These are phyloP conservation scores for Hanseniaspora vineae DNA, from an alignment of 805 yeast genomes.

Conservation along the genomic window DNA sequence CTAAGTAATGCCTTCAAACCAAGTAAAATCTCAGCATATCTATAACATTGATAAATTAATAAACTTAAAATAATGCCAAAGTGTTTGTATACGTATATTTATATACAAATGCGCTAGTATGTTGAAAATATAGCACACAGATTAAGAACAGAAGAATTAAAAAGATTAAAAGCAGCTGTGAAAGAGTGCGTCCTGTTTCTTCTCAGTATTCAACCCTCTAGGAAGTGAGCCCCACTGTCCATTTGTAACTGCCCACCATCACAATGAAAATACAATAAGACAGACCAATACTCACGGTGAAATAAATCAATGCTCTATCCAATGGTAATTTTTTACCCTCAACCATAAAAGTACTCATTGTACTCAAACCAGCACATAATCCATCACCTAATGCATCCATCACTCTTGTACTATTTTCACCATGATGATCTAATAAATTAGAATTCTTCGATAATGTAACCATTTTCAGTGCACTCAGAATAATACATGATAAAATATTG, in stretches of 20 bases:
- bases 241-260: conserved; percentile 58
- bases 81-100: no score
- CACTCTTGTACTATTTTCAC: background rate
- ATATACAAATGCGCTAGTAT: no score
- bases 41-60: no score
- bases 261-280: conserved; percentile 41
- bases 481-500: conserved; percentile 34
- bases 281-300: conserved; percentile 29
- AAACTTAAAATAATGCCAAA: no score
- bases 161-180: no score
- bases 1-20: no score
- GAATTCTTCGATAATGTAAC: conserved; percentile 8
- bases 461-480: conserved; percentile 33
- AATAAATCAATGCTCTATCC: conserved; percentile 37
- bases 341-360: conserved; percentile 65
- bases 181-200: no score
- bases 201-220: no score
- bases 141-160: no score
- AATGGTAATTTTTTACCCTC: conserved; percentile 38
- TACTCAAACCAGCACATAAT: conserved; percentile 57
- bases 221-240: conserved; percentile 41
- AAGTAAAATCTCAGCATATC: no score
- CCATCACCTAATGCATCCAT: conserved; percentile 44
- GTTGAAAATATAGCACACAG: no score
- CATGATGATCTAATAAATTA: background rate